Evolutionary conservation across 345 rosid species (phyloP), one percentile per base, ranked within the genome.

Genomic region (Populus nigra): DNA sequence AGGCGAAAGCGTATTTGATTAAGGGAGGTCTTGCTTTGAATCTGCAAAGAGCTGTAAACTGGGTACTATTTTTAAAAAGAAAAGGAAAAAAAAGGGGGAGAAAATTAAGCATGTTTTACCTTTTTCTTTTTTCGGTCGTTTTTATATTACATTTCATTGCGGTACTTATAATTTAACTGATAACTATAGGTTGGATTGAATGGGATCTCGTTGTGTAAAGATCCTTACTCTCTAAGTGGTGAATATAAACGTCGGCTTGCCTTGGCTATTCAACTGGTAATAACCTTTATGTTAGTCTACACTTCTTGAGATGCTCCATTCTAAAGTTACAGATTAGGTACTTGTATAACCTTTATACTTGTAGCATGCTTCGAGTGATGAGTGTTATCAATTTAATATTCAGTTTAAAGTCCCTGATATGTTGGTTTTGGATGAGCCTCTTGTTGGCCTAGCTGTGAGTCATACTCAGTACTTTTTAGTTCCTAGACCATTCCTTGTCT

Each of bases 221-320:
- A 92, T 86, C 98, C 97, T 68, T 92, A 91, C 69, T 88, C 93
- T 70, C 87, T 95, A 47, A 95, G 98, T 77, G 99, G 98, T 81
- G 98, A 97, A 79, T 93, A 91, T 84, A 95, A 95, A 84, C 96
- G 93, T 53, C 84, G 97, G 65, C 96, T 95, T 87, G 99, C 99
- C 76, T 75, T 95, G 72, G 96, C 99, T 73, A 87, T 90, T 83
- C 99, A 95, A 78, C 81, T 92, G 84, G 99, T 95, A 86, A 82
- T 91, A 75, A 79, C 81, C 25, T 36, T 43, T 27, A 57, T 18
- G 68, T 74, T 68, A 61, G 8, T 63, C 12, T 7, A 47, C 31
- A 67, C 75, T 66, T 35, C 13, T 65, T 16, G 16, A 12, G 31
- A 41, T 33, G 17, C 76, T 55, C 67, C 36, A 45, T 59, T 9